Percentiles rank a stretch among this genome's conserved stretches.
phyloP scores from a whole-genome alignment of 768 basidiomycete species.

The Mycena venus region DNA sequence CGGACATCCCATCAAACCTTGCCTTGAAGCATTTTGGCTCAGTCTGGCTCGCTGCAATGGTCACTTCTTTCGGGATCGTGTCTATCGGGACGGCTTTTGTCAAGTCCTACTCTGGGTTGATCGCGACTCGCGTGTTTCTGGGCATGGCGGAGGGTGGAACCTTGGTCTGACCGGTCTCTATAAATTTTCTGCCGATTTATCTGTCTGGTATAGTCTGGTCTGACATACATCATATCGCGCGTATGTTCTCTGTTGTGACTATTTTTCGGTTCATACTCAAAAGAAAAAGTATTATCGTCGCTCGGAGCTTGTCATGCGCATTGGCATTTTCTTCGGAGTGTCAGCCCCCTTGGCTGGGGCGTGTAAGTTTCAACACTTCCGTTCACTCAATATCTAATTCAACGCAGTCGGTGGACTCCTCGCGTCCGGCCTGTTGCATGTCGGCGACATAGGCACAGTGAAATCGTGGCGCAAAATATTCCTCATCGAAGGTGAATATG shows the following conservation, averaged over 20 bases:
- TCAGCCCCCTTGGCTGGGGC: conserved; percentile 51
- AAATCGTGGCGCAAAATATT: conserved; percentile 58
- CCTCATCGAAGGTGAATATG: conserved; percentile 52
- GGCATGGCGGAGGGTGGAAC: conserved; percentile 59
- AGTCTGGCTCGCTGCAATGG: conserved; percentile 52
- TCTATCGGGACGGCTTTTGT: conserved; percentile 57
- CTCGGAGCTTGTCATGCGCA: conserved; percentile 49
- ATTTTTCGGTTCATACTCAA: background rate
- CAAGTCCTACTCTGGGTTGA: conserved; percentile 46
- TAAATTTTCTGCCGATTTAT: background rate
- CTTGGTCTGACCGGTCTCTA: conserved; percentile 43
- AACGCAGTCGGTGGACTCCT: conserved; percentile 52
- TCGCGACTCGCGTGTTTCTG: conserved; percentile 54
- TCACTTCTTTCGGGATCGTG: conserved; percentile 52
- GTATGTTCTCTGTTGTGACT: conserved; percentile 39
- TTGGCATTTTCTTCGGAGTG: conserved; percentile 52
- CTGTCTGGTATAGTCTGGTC: conserved; percentile 45
- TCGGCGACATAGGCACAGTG: conserved; percentile 46
- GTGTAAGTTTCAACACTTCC: conserved; percentile 40
- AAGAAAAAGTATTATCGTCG: conserved; percentile 50
- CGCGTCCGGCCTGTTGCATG: conserved; percentile 49
- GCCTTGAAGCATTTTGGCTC: conserved; percentile 57
- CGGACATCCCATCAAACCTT: conserved; percentile 59
- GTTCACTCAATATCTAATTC: background rate
- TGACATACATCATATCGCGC: conserved; percentile 54